Conservation (phyloP, 1,284 basidiomycete species). For the Rhodotorula sp. region DNA sequence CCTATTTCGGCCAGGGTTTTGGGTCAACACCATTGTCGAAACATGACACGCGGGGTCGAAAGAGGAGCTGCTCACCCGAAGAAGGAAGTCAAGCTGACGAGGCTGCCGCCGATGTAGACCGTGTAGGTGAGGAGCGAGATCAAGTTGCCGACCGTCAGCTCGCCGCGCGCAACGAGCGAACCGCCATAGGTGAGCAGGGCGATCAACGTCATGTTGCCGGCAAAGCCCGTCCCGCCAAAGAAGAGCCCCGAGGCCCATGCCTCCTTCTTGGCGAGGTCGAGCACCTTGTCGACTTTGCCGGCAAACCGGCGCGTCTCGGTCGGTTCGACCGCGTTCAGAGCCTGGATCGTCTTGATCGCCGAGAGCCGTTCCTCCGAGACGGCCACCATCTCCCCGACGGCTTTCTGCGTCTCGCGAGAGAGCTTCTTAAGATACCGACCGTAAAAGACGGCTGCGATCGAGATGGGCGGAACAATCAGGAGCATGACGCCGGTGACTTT, state of each 20-base stretch:
- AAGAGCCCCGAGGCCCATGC: conserved; percentile 81
- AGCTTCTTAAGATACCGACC: conserved; percentile 90
- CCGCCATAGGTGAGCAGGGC: conserved; percentile 91
- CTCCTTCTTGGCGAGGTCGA: conserved; percentile 78
- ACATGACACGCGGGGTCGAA: not conserved
- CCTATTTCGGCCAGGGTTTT: not conserved
- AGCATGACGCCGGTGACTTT: conserved; percentile 90
- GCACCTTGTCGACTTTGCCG: conserved; percentile 63
- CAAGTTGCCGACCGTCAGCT: conserved; percentile 86
- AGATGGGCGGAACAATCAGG: conserved; percentile 82
- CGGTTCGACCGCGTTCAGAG: conserved; percentile 70
- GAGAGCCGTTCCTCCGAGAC: conserved; percentile 86
- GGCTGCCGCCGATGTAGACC: conserved; percentile 41
- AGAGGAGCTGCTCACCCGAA: conserved; percentile 45
- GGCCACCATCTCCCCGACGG: conserved; percentile 37
- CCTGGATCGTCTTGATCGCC: conserved; percentile 89
- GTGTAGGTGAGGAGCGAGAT: conserved; percentile 91
- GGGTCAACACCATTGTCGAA: not conserved
- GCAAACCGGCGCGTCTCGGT: conserved; percentile 64
- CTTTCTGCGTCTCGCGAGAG: conserved; percentile 84
- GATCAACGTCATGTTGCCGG: conserved; percentile 88
- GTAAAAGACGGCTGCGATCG: conserved; percentile 92
- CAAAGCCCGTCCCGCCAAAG: conserved; percentile 57
- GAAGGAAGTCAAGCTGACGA: conserved; percentile 51
- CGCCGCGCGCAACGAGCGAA: conserved; percentile 78